phyloP scores from a whole-genome alignment of 2,329 filamentous ascomycete species.

The Aspergillus ustus region DNA sequence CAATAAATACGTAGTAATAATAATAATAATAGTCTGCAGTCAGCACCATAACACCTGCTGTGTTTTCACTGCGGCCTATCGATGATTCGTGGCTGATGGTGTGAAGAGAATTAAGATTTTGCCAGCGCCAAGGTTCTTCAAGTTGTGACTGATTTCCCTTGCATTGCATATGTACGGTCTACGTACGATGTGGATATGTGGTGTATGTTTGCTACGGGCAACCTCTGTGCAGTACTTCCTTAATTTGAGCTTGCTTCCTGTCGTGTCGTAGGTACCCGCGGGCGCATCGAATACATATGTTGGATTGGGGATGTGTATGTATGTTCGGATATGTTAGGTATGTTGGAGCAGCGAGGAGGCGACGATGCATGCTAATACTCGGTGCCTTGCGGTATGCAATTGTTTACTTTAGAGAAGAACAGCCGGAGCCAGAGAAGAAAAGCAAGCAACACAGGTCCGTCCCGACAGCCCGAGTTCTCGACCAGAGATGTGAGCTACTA shows the following conservation, averaged over 20 bases:
- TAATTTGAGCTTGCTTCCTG: not conserved
- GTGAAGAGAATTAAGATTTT: slow-evolving; percentile 2
- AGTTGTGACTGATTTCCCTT: not conserved
- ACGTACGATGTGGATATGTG: not conserved
- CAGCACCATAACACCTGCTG: not conserved
- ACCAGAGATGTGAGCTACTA: not conserved
- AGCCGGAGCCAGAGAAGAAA: not conserved
- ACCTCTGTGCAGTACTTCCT: not conserved
- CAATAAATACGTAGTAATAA: too few relatives aligned
- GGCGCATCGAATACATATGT: too few relatives aligned
- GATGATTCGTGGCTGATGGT: not conserved
- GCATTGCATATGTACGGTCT: not conserved
- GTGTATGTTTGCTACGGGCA: not conserved
- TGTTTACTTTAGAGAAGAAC: not conserved
- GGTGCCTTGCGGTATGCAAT: not conserved
- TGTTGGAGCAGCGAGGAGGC: not conserved
- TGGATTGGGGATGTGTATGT: not conserved
- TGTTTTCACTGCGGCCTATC: too few relatives aligned
- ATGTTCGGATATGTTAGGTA: not conserved
- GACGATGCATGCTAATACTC: not conserved
- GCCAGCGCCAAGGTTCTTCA: not conserved
- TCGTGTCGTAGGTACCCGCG: too few relatives aligned
- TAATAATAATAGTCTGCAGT: not conserved
- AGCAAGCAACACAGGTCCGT: not conserved
- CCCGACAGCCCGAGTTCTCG: too few relatives aligned